Conservation (phyloP, 2,329 filamentous ascomycete genomes). For the Fusarium setosum region DNA sequence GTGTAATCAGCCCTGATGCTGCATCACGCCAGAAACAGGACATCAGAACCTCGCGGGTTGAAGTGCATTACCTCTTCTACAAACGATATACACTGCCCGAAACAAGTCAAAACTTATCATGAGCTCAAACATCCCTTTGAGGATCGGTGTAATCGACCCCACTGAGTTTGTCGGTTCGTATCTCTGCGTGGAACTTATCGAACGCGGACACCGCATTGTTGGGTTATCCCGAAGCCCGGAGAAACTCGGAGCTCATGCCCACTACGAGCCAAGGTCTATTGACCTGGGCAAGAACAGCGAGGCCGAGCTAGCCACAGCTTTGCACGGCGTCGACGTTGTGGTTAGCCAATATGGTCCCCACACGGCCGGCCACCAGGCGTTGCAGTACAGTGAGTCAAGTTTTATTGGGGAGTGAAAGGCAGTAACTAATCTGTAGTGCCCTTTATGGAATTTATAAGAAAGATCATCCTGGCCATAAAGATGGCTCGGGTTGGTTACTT, state of each 20-base stretch:
- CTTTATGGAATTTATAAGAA: conserved; percentile 3
- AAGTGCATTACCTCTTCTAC: too few species aligned
- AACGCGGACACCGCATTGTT: conserved; percentile 2
- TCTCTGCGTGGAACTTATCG: conserved; percentile 12
- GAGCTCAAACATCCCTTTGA: neutral
- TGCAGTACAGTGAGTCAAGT: conserved; percentile 10
- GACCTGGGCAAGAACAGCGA: neutral
- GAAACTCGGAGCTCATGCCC: conserved; percentile 1
- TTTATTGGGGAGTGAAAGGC: neutral
- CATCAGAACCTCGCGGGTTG: too few species aligned
- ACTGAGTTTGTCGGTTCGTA: conserved; percentile 15
- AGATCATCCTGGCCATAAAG: conserved; percentile 11
- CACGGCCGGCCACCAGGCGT: conserved; percentile 2
- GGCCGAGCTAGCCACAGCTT: neutral
- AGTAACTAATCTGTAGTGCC: neutral
- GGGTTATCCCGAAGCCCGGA: conserved; percentile 9
- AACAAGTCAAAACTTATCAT: neutral
- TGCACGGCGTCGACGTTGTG: conserved; percentile 5
- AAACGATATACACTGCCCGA: too few species aligned
- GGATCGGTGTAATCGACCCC: conserved; percentile 13
- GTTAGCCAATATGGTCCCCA: conserved; percentile 16
- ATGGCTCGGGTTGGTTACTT: conserved; percentile 12
- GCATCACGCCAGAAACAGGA: too few species aligned
- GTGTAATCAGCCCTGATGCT: too few species aligned
- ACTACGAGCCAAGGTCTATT: neutral